Conservation (phyloP, 371 early-diverging fungal genomes). For the Entomophthora muscae region DNA sequence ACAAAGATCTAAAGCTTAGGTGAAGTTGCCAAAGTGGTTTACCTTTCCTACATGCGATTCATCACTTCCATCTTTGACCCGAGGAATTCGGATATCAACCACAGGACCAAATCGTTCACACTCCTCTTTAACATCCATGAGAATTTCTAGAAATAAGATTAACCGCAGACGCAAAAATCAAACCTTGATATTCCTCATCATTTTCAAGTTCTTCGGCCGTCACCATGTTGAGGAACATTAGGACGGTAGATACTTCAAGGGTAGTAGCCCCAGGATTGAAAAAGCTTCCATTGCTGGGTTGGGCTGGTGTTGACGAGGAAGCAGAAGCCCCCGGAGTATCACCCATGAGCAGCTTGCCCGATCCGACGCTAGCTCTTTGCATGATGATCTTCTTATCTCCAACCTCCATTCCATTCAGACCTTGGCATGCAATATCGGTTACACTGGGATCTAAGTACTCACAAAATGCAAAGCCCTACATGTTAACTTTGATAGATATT, state of each 20-base stretch:
- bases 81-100: constrained; percentile 63
- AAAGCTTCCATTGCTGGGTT: constrained; percentile 11
- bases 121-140: constrained; percentile 82
- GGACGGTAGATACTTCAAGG: constrained; percentile 46
- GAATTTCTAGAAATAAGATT: constrained; percentile 48
- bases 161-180: constrained; percentile 9
- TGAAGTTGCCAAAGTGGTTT: neutral
- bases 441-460: constrained; percentile 77
- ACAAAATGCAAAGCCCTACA: constrained; percentile 88
- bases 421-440: constrained; percentile 86
- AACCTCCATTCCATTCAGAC: constrained; percentile 86
- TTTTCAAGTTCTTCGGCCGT: constrained; percentile 69
- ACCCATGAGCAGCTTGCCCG: constrained; percentile 17
- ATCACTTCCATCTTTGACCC: constrained; percentile 24
- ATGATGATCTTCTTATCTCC: constrained; percentile 89
- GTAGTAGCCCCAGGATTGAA: constrained; percentile 15
- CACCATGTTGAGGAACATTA: constrained; percentile 93
- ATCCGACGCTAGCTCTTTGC: constrained; percentile 80
- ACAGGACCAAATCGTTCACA: constrained; percentile 76
- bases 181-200: constrained; percentile 75
- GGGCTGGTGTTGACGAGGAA: neutral
- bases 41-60: constrained; percentile 69
- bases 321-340: constrained; percentile 13
- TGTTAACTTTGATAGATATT: neutral
- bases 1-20: constrained; percentile 36